Percentiles rank a stretch among this genome's conserved stretches.
These are phyloP conservation scores for Rhipidocladum racemiflorum DNA, from an alignment of 176 grass and related monocot genomes.

Conservation along the genomic window DNA sequence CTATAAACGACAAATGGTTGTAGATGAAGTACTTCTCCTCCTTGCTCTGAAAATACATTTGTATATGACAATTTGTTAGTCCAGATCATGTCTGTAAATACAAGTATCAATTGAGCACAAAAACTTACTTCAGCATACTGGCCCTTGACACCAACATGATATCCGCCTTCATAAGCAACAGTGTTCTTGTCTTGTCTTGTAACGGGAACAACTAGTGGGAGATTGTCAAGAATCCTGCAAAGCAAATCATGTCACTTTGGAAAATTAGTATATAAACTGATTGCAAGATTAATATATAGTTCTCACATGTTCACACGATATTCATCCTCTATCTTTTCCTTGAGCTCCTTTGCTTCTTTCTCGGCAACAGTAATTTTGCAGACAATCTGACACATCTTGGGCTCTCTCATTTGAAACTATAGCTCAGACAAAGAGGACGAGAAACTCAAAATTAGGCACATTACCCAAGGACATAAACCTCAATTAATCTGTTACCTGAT, in stretches of 20 bases:
- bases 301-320: conserved; percentile 63
- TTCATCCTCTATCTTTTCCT: conserved; percentile 73
- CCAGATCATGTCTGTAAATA: not conserved
- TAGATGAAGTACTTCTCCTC: conserved; percentile 62
- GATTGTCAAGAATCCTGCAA: conserved; percentile 68
- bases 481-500: not conserved
- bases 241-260: not conserved
- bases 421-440: not conserved
- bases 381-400: conserved; percentile 63
- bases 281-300: not conserved
- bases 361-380: conserved; percentile 41
- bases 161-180: conserved; percentile 52
- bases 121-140: conserved; percentile 49
- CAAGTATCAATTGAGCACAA: conserved; percentile 17
- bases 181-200: conserved; percentile 38
- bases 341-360: conserved; percentile 60
- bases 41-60: conserved; percentile 44
- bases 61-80: not conserved
- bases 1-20: conserved; percentile 52
- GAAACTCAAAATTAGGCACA: not conserved
- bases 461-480: not conserved
- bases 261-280: not conserved
- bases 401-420: conserved; percentile 61
- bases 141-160: conserved; percentile 59
- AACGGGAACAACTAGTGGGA: conserved; percentile 54